These are phyloP conservation scores for Saccharomycopsis sp. DNA, from an alignment of 805 yeast genomes.

Conservation along the genomic window DNA sequence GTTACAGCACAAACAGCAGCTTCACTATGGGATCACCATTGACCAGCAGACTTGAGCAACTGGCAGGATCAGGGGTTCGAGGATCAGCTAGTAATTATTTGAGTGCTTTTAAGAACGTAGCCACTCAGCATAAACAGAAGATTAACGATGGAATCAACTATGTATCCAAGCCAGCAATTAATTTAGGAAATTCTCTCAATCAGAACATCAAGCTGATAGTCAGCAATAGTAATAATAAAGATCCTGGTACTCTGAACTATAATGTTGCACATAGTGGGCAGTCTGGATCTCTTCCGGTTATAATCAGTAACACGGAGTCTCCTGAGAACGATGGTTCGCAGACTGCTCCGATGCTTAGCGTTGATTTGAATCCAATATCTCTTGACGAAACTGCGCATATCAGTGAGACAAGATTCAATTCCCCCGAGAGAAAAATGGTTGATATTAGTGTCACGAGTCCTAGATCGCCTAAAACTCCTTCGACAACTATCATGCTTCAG, in stretches of 20 bases:
- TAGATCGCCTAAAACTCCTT: background rate
- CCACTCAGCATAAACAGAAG: conserved; percentile 14
- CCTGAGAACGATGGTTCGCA: background rate
- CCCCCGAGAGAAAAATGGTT: background rate
- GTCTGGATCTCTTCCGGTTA: background rate
- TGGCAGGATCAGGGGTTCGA: background rate
- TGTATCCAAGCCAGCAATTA: conserved; percentile 16
- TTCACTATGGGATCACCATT: background rate
- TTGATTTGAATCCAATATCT: background rate
- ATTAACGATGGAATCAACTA: conserved; percentile 14
- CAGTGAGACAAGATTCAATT: background rate
- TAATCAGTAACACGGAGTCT: background rate
- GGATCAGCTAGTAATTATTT: conserved; percentile 14
- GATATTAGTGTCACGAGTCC: background rate
- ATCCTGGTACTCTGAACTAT: background rate
- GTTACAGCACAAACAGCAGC: too few relatives aligned
- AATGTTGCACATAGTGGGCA: background rate
- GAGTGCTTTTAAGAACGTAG: conserved; percentile 15
- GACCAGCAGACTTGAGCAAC: background rate
- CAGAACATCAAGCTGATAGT: background rate
- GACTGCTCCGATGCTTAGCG: background rate
- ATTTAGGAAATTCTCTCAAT: background rate
- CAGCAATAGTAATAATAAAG: background rate
- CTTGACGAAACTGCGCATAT: background rate
- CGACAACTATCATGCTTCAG: background rate